Conservation (phyloP, 345 rosid genomes). For the Camelina hispida region DNA sequence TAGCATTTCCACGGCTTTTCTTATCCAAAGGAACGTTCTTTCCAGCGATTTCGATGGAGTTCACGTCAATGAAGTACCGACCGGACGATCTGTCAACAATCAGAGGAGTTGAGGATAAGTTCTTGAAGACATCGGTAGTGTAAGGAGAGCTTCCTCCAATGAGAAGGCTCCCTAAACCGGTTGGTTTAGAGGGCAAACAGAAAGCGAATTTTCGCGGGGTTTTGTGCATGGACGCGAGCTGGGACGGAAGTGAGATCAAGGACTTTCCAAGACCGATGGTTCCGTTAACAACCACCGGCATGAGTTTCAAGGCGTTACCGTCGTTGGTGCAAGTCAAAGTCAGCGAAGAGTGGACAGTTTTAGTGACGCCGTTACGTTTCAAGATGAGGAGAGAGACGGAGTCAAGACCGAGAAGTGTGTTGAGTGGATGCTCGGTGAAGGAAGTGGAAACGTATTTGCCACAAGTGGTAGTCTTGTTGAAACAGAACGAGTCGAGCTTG, state of each 20-base stretch:
- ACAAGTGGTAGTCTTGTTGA: background rate
- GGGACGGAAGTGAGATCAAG: background rate
- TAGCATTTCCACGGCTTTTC: slow-evolving; percentile 27
- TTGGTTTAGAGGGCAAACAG: slow-evolving; percentile 34
- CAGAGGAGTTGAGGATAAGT: slow-evolving; percentile 31
- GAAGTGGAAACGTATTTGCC: slow-evolving; percentile 16
- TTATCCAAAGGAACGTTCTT: slow-evolving; percentile 1
- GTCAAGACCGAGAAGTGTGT: slow-evolving; percentile 19
- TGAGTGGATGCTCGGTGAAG: slow-evolving; percentile 24
- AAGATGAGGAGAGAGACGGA: background rate
- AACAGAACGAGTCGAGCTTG: background rate
- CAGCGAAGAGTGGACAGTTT: slow-evolving; percentile 8
- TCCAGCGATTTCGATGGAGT: slow-evolving; percentile 17
- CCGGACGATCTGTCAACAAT: background rate
- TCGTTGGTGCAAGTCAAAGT: slow-evolving; percentile 8
- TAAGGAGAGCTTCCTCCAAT: slow-evolving; percentile 20
- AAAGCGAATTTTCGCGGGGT: background rate
- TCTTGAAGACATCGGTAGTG: background rate
- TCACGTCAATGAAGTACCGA: slow-evolving; percentile 41
- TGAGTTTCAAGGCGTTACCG: background rate
- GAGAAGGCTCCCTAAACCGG: slow-evolving; percentile 2
- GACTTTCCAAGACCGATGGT: slow-evolving; percentile 24
- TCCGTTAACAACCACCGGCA: slow-evolving; percentile 22
- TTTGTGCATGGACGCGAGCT: slow-evolving; percentile 1
- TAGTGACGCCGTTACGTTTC: slow-evolving; percentile 18